Conservation (phyloP, 768 basidiomycete genomes). For the Lactifluus pinguis region DNA sequence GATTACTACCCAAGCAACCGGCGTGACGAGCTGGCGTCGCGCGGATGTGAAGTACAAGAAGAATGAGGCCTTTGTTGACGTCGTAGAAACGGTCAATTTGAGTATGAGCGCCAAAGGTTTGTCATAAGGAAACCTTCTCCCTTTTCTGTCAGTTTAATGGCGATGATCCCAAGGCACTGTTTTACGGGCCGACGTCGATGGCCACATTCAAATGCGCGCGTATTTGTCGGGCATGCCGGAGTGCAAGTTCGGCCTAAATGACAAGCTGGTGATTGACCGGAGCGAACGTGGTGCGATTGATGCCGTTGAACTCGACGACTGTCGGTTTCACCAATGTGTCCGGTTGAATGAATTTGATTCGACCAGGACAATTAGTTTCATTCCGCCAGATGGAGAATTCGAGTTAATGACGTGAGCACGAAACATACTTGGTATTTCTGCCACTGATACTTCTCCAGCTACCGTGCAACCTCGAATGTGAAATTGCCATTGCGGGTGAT, state of each 20-base stretch:
- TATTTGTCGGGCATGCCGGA: slow-evolving; percentile 96
- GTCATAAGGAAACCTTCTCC: slow-evolving; percentile 14
- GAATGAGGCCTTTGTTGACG: slow-evolving; percentile 99
- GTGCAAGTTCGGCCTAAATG: slow-evolving; percentile 98
- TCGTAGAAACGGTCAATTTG: slow-evolving; percentile 92
- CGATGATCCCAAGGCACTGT: slow-evolving; percentile 51
- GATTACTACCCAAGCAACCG: slow-evolving; percentile 95
- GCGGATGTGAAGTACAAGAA: slow-evolving; percentile 98
- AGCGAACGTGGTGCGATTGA: slow-evolving; percentile 47
- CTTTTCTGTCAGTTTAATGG: not conserved
- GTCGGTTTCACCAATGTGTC: slow-evolving; percentile 98
- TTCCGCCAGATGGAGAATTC: slow-evolving; percentile 98
- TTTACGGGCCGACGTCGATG: slow-evolving; percentile 94
- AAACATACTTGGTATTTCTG: not conserved
- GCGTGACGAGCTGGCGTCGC: slow-evolving; percentile 91
- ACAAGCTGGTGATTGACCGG: slow-evolving; percentile 96
- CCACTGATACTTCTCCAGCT: slow-evolving; percentile 41
- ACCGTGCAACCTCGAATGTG: slow-evolving; percentile 92
- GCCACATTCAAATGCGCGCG: slow-evolving; percentile 96
- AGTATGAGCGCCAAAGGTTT: slow-evolving; percentile 95
- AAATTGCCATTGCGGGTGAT: slow-evolving; percentile 88
- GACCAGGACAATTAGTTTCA: slow-evolving; percentile 88
- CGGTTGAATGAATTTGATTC: slow-evolving; percentile 91
- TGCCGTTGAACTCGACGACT: slow-evolving; percentile 95
- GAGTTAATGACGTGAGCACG: slow-evolving; percentile 83